These are phyloP conservation scores for Ananas comosus DNA, from an alignment of 176 grass and related monocot species.

Conservation along the genomic window DNA sequence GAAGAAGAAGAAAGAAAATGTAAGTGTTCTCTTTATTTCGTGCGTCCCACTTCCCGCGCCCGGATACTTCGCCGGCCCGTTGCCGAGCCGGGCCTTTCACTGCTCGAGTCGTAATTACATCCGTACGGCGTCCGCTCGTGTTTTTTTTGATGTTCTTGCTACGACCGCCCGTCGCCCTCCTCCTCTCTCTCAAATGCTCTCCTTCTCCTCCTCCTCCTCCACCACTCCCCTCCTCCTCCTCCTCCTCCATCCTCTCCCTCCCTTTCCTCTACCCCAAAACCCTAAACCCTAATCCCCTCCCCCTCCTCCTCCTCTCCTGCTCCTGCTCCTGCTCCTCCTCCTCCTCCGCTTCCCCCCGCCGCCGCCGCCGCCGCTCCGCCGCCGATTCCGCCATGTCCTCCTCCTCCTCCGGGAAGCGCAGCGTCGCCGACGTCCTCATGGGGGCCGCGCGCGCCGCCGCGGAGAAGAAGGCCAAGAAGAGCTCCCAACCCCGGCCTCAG, in stretches of 20 bases:
- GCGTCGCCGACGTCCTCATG: slow-evolving; percentile 90
- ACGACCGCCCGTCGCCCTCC: not conserved
- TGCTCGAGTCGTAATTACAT: not conserved
- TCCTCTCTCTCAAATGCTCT: slow-evolving; percentile 3
- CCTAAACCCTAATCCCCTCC: slow-evolving; percentile 20
- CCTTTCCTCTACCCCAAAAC: slow-evolving; percentile 38
- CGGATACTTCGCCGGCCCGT: not conserved
- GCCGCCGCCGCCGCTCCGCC: slow-evolving; percentile 14
- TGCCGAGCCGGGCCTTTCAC: not conserved
- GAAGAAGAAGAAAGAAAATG: too few species aligned
- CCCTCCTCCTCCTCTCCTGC: not conserved
- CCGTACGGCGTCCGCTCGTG: not conserved
- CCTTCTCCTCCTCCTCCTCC: slow-evolving; percentile 23
- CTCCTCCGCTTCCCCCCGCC: not conserved
- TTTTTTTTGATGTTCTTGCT: not conserved
- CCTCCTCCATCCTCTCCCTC: slow-evolving; percentile 18
- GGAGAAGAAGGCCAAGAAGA: not conserved
- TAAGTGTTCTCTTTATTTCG: too few species aligned
- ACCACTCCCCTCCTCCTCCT: slow-evolving; percentile 33
- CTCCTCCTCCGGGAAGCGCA: slow-evolving; percentile 46
- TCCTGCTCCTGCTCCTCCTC: slow-evolving; percentile 1
- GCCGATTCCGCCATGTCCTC: slow-evolving; percentile 36
- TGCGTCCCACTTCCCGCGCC: too few species aligned
- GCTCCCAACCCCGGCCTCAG: slow-evolving; percentile 1
- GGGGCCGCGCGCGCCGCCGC: slow-evolving; percentile 55